phyloP scores from a whole-genome alignment of 1,284 basidiomycete genomes.

The Pascua sp. region DNA sequence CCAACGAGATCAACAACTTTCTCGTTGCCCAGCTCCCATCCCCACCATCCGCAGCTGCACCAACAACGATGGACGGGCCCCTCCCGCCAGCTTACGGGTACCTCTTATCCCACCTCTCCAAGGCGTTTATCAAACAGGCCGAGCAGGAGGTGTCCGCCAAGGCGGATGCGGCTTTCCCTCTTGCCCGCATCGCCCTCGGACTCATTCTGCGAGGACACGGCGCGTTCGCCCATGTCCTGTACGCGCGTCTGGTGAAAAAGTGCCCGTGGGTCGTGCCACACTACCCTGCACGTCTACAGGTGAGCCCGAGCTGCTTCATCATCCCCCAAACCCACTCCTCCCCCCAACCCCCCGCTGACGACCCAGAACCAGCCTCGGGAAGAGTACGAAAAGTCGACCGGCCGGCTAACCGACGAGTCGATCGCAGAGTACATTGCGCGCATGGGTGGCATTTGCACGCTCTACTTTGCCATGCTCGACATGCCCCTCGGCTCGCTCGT shows the following conservation, averaged over 20 bases:
- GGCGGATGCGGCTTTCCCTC: constrained; percentile 74
- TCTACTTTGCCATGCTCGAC: constrained; percentile 79
- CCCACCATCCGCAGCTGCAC: constrained; percentile 48
- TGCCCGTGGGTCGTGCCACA: constrained; percentile 58
- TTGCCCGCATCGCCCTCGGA: constrained; percentile 71
- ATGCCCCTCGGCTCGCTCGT: constrained; percentile 45
- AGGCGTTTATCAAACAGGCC: constrained; percentile 85
- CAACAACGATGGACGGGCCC: constrained; percentile 41
- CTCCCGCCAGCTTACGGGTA: constrained; percentile 59
- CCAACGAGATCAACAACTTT: constrained; percentile 61
- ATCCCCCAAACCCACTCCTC: too few relatives aligned
- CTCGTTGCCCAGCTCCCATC: constrained; percentile 48
- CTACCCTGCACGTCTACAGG: constrained; percentile 44
- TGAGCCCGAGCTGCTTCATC: too few relatives aligned
- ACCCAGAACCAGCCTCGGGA: constrained; percentile 54
- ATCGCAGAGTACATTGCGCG: constrained; percentile 66
- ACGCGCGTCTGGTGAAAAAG: constrained; percentile 77
- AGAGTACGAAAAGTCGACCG: constrained; percentile 65
- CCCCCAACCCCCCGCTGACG: too few relatives aligned
- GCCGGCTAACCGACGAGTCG: constrained; percentile 56
- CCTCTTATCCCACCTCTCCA: constrained; percentile 79
- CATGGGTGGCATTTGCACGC: constrained; percentile 76
- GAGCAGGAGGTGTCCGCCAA: constrained; percentile 92
- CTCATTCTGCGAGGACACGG: constrained; percentile 59
- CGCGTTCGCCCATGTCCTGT: constrained; percentile 71